These are phyloP conservation scores for Botrytis medusae DNA, from an alignment of 2,329 filamentous ascomycete species.

Conservation along the genomic window DNA sequence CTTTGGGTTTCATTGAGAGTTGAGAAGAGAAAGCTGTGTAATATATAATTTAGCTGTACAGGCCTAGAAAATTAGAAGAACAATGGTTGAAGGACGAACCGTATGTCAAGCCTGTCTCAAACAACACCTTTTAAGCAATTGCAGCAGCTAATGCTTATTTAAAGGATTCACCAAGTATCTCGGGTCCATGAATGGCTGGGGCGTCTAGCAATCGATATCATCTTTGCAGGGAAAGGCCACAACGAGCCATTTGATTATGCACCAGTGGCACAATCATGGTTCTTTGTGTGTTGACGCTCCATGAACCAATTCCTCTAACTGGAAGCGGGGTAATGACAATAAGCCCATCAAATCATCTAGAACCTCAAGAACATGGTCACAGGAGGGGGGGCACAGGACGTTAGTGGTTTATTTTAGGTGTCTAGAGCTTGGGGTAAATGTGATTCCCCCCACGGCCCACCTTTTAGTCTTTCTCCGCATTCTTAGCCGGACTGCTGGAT, in stretches of 20 bases:
- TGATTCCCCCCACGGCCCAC: not conserved
- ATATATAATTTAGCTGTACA: not conserved
- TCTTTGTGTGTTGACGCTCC: not conserved
- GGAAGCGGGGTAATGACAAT: constrained; percentile 1
- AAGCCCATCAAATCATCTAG: not conserved
- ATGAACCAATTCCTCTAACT: not conserved
- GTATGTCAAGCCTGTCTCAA: not conserved
- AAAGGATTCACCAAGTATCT: not conserved
- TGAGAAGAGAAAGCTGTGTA: not conserved
- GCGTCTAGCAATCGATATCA: not conserved
- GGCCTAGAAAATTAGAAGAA: not conserved
- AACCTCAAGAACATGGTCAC: not conserved
- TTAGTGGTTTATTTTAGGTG: not conserved
- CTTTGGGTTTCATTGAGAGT: not conserved
- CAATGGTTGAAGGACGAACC: not conserved
- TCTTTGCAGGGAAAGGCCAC: not conserved
- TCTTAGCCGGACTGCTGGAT: not conserved
- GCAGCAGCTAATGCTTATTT: not conserved
- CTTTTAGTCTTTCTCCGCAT: constrained; percentile 8
- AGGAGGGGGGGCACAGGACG: not conserved
- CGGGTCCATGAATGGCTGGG: not conserved
- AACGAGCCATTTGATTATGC: not conserved
- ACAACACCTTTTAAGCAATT: not conserved
- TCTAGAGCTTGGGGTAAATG: not conserved
- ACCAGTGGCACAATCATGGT: not conserved